These are phyloP conservation scores for Aphanocladium album DNA, from an alignment of 2,329 filamentous ascomycete species.

Conservation along the genomic window DNA sequence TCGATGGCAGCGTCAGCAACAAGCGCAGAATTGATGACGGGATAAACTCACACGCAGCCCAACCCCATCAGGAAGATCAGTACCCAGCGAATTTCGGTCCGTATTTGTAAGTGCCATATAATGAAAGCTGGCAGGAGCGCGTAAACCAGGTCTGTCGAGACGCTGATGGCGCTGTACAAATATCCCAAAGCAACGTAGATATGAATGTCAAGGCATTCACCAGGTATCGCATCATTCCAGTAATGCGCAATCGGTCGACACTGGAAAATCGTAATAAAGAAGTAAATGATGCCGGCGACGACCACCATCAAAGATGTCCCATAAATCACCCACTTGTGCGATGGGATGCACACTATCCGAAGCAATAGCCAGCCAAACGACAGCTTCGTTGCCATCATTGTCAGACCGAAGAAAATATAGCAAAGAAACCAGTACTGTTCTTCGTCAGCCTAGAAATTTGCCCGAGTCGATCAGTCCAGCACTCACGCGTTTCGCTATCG, in stretches of 20 bases:
- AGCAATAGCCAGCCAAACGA: conserved; percentile 24
- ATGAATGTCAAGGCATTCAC: conserved; percentile 26
- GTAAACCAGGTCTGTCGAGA: conserved; percentile 42
- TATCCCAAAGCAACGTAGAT: conserved; percentile 44
- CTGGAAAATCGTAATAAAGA: conserved; percentile 27
- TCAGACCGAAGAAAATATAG: conserved; percentile 21
- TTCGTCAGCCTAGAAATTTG: background rate
- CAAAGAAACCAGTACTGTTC: conserved; percentile 20
- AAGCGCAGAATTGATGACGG: background rate
- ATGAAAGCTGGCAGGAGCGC: conserved; percentile 47
- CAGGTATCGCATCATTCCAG: conserved; percentile 22
- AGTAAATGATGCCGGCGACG: conserved; percentile 25
- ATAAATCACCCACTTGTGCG: conserved; percentile 24
- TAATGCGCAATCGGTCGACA: conserved; percentile 25
- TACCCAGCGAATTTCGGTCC: conserved; percentile 40
- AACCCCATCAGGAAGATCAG: conserved; percentile 47
- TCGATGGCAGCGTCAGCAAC: conserved; percentile 2
- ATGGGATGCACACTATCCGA: conserved; percentile 19
- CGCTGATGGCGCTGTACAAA: conserved; percentile 41
- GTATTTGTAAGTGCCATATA: conserved; percentile 48
- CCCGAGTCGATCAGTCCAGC: too few relatives aligned
- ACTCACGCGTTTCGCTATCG: conserved; percentile 28
- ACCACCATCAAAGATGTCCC: conserved; percentile 23
- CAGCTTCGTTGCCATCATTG: conserved; percentile 21
- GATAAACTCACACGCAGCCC: conserved; percentile 41